Evolutionary conservation across 2,329 filamentous ascomycete genomes (phyloP).

Genomic region (Penicillium sp.): DNA sequence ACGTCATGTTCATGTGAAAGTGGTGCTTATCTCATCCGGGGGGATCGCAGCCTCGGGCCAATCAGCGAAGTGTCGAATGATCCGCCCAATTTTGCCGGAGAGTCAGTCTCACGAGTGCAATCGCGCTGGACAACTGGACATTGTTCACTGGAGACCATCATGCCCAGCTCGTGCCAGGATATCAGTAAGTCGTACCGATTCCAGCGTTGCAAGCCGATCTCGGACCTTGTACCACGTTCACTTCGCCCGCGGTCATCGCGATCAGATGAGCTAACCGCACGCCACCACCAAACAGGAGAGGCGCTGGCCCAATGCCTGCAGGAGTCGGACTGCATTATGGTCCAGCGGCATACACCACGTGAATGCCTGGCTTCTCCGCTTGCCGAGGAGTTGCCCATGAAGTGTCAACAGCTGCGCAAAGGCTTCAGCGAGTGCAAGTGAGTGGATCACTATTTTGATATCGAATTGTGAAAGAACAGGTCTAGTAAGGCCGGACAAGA

Average conservation of each 20-base stretch:
- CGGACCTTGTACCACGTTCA: constrained; percentile 1
- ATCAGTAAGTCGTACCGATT: constrained; percentile 68
- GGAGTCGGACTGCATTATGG: constrained; percentile 93
- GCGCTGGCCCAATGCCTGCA: constrained; percentile 94
- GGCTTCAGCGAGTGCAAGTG: constrained; percentile 90
- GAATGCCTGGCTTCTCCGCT: constrained; percentile 88
- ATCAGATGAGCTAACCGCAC: constrained; percentile 26
- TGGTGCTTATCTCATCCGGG: constrained; percentile 41
- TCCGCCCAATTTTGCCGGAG: constrained; percentile 25
- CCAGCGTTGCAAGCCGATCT: constrained; percentile 2
- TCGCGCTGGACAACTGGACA: constrained; percentile 7
- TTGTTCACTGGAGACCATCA: constrained; percentile 47
- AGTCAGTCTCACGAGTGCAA: not conserved
- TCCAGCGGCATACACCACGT: constrained; percentile 80
- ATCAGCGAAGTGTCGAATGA: constrained; percentile 21
- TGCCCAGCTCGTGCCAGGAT: constrained; percentile 97
- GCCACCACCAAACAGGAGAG: constrained; percentile 62
- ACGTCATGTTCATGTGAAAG: constrained; percentile 37
- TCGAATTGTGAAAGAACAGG: not conserved
- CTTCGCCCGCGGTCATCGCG: constrained; percentile 1
- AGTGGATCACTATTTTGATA: constrained; percentile 27
- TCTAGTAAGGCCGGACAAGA: not conserved
- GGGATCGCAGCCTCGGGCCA: constrained; percentile 18
- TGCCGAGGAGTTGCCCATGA: constrained; percentile 76
- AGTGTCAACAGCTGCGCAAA: constrained; percentile 91